Base-by-base conservation (phyloP, 192 early-diverging fungal genomes). In the Podila verticillata region DNA sequence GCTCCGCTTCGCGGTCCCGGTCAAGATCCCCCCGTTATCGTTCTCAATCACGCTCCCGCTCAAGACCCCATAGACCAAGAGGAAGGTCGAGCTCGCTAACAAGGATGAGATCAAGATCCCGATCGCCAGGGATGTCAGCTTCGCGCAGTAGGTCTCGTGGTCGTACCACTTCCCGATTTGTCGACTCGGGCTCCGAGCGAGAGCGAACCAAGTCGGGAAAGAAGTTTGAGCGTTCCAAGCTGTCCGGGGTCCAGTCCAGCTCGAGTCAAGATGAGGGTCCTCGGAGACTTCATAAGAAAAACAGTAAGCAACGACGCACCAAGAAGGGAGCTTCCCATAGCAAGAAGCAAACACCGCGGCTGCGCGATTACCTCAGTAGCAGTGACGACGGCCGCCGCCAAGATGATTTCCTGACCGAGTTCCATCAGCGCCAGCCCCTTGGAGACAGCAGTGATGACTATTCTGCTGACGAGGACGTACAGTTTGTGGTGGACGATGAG, bases 361-460 rank as follows among this genome's bases (percentile, higher is more conserved):
- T 86, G 56, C 83, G 86, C 34, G 86, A 87, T 32, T 87, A 85
- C 59, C 82, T 86, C 20, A 86, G 83, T 26, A 84, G 84, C 63
- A 82, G 77, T 7, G 84, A 85, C 31, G 80, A 86, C 61, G 73
- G 82, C 19, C 70, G 61, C 22, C 81, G 75, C 22, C 69, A 81
- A n/a, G 74, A 78, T 58, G 82, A 85, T 26, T 89, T 89, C 62
- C 68, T 89, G 48, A 75, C 78, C 35, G 78, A 85, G 57, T 82
- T 89, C 22, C 80, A 82, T 29, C 67, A 75, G 57, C 81, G 83
- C 48, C 83, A 87, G 28, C 61, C 66, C 5, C 74, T 69, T n/a
- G 63, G 74, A 19, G 82, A 73, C 0, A 70, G 67, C 49, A 75
- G 67, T 32, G 73, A 75, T 24, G 73, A 68, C 2, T 70, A 63